Base-by-base conservation (phyloP, 805 yeast species). In the Candida dajiaensis region DNA sequence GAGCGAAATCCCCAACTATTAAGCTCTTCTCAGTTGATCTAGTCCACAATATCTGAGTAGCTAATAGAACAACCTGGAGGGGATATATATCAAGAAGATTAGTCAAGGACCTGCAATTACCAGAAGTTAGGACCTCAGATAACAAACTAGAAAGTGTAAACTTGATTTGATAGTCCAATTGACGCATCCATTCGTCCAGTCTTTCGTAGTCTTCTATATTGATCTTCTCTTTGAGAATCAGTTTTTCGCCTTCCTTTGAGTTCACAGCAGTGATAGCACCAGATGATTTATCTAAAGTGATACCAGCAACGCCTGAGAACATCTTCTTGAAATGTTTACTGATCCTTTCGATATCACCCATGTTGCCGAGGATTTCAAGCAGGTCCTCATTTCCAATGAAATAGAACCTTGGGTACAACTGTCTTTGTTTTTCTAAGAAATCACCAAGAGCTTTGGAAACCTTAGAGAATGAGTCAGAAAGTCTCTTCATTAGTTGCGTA, bases 361-460 rank as follows among this genome's bases (percentile, higher is more conserved):
- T 67, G 43, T 82, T 75, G 2, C 97, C 96, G 31, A 92, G 75
- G 36, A 92, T 76, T 50, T 88, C 95, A 29, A 92, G 67, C 26
- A 92, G 65, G 60, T 92, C 97, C 49, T 89, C 96, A 60, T 92
- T 92, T 6, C 97, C 97, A 23, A 92, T 67, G 59, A 92, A 90
- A 57, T 83, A 89, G 46, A 89, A 83, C 41, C 97, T 72, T 1
- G 96, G 90, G 56, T 85, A 92, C 1, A 72, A 49, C 38, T 76
- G 83, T 51, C 98, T 69, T 59, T 90, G 95, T 35, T 75, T 76
- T 54, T 90, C 97, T 28, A 92, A 68, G 59, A 81, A 92, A 9
- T 87, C 92, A 12, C 81, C 72, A 13, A 92, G 69, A 0, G 96
- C 82, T 44, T 73, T 76, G 40, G 81, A 74, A 2, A 88, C 76